Evolutionary conservation across 73 alveolate species (phyloP).

Genomic region (Stentor coeruleus): DNA sequence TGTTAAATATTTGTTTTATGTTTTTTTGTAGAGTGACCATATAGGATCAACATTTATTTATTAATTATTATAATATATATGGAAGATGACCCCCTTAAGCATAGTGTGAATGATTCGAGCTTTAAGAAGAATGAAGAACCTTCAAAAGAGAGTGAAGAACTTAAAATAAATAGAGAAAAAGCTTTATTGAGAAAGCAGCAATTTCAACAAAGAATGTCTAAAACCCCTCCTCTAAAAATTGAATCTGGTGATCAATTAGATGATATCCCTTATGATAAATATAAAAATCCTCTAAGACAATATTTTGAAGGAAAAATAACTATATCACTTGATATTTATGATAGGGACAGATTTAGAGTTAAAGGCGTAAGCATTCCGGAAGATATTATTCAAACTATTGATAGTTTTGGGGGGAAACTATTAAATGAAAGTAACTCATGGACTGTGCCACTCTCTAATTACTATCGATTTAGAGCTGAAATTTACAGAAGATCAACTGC

Average conservation of each 20-base stretch:
- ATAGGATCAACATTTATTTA: no score
- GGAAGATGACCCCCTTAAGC: no score
- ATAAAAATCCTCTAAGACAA: background rate
- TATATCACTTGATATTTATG: background rate
- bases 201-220: background rate
- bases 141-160: no score
- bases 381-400: background rate
- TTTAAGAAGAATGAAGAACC: no score
- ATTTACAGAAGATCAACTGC: background rate
- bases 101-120: no score
- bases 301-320: background rate
- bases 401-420: background rate
- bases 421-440: background rate
- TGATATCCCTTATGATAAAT: background rate
- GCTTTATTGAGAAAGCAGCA: background rate
- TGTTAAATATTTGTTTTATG: no score
- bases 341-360: background rate
- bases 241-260: background rate
- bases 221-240: background rate
- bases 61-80: no score
- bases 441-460: background rate
- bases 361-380: background rate
- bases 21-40: no score
- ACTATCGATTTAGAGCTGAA: background rate
- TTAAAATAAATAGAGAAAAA: conserved; percentile 1